Evolutionary conservation across 2,329 filamentous ascomycete species (phyloP), one percentile per base, ranked within the genome.

Genomic region (Westerdykella aurantiaca): DNA sequence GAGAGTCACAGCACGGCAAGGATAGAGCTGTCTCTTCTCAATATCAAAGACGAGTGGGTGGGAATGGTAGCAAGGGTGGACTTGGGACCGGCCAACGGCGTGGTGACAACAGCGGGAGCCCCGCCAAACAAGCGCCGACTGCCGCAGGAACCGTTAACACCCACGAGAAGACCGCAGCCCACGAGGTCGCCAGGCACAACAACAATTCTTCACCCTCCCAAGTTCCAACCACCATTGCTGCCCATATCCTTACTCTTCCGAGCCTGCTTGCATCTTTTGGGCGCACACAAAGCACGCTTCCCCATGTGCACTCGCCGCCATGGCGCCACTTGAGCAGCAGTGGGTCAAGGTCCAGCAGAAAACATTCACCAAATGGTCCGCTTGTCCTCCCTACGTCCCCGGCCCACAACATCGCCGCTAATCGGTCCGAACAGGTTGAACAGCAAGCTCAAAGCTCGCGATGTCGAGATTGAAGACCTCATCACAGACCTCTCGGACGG

Each of bases 351-450:
- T 95, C 71, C 91, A 97, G 75, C 86, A 97, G 70, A 98, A 97
- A 79, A 98, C 93, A 22, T 98, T 98, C 71, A 95, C 90, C 47
- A 98, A 97, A 87, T 98, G 93, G 85, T 87, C 62, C 59, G 72
- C 33, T 14, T 35, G 10, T 18, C 11, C 13, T 13, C 6, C 33
- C 7, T 42, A 21, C 18, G 6, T 21, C 6, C 18, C 18, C 18
- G 18, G 18, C 18, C 18, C 23, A 39, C 43, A 37, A 23, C 17
- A 18, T 13, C 51, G 31, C 42, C 48, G 47, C 60, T 64, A 47
- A 63, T 47, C 43, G 34, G 38, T 39, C 43, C 31, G 39, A 16
- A 46, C 63, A 93, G 89, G 93, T 81, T 98, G 56, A 98, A 98
- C 72, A 94, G 88, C 58, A 98, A 98, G 73, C 75, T 98, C 60